Evolutionary conservation across 2,329 filamentous ascomycete genomes (phyloP), one percentile per base, ranked within the genome.

Genomic region (Hymenoscyphus linearis): DNA sequence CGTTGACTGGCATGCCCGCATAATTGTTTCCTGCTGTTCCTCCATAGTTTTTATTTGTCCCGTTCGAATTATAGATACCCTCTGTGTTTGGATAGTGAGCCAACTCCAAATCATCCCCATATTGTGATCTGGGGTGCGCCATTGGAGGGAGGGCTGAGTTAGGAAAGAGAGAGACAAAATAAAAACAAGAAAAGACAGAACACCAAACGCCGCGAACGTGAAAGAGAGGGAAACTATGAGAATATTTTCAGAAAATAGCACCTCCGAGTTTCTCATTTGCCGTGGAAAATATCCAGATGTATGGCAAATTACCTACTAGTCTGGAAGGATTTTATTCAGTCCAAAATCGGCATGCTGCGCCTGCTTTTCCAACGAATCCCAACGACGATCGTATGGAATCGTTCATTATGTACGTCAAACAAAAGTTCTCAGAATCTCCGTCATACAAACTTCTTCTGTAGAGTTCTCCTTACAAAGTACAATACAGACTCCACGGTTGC

Each of bases 101-200:
- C 57, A 64, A 55, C 62, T 64, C 62, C 37, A 64, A 37, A 26
- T 60, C 62, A 18, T 59, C 60, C 25, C 59, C 60, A 26, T 60
- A 64, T 22, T 55, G 60, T 50, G 13, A 22, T 14, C 35, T 44
- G 36, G 54, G 47, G 31, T 58, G 26, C 22, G 57, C 54, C 62
- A 61, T 64, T 36, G 60, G 54, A 57, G 37, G 37, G 26, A 47
- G n/a, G 6, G 31, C 16, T 14, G 27, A 7, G 12, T 22, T 47
- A 31, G 50, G 18, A 52, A 58, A 12, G 22, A 36, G 35, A 58
- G 44, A 58, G 37, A 40, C 27, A 37, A 31, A 6, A 18, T 25
- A 58, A 26, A 22, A 36, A 53, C n/a, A 50, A 12, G 18, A 18
- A 47, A 58, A 26, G 26, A 18, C 12, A 52, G 18, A 13, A 10